Percentiles rank a stretch among this genome's conserved stretches.
These are phyloP conservation scores for Suillus placidus DNA, from an alignment of 768 basidiomycete species.

Conservation along the genomic window DNA sequence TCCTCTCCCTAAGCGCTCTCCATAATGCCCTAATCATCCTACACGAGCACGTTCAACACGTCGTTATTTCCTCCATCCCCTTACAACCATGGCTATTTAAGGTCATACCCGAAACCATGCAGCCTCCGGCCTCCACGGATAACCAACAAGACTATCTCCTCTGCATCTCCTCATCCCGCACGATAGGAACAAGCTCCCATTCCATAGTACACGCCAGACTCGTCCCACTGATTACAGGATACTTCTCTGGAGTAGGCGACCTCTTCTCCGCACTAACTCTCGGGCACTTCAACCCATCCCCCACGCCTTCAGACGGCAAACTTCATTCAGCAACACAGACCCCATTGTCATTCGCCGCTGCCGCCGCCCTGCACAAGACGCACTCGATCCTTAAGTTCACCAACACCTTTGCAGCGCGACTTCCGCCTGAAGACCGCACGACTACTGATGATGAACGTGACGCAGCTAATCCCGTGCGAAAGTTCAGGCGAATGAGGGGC, in stretches of 20 bases:
- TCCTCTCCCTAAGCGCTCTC: constrained; percentile 70
- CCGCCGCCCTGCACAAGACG: constrained; percentile 73
- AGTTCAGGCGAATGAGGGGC: constrained; percentile 74
- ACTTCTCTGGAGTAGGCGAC: constrained; percentile 97
- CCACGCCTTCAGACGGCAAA: constrained; percentile 11
- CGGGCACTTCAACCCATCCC: constrained; percentile 62
- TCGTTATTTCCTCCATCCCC: constrained; percentile 91
- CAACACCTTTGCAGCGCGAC: constrained; percentile 50
- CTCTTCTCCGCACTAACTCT: constrained; percentile 92
- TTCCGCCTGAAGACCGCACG: constrained; percentile 61
- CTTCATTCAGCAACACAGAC: constrained; percentile 27
- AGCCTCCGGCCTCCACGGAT: constrained; percentile 13
- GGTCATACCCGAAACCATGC: constrained; percentile 50
- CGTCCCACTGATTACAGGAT: constrained; percentile 82
- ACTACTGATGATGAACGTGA: constrained; percentile 83
- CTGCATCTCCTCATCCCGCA: constrained; percentile 75
- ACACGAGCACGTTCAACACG: constrained; percentile 81
- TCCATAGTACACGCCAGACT: constrained; percentile 66
- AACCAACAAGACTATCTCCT: constrained; percentile 56
- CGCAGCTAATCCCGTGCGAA: constrained; percentile 58
- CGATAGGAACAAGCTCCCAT: constrained; percentile 18
- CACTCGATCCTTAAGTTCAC: constrained; percentile 73
- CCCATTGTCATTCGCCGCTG: constrained; percentile 41
- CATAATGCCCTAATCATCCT: constrained; percentile 69
- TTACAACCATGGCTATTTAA: constrained; percentile 61